Percentiles rank a stretch among this genome's conserved stretches.
Conservation (phyloP, 345 rosid genomes). For the Orychophragmus violaceus region DNA sequence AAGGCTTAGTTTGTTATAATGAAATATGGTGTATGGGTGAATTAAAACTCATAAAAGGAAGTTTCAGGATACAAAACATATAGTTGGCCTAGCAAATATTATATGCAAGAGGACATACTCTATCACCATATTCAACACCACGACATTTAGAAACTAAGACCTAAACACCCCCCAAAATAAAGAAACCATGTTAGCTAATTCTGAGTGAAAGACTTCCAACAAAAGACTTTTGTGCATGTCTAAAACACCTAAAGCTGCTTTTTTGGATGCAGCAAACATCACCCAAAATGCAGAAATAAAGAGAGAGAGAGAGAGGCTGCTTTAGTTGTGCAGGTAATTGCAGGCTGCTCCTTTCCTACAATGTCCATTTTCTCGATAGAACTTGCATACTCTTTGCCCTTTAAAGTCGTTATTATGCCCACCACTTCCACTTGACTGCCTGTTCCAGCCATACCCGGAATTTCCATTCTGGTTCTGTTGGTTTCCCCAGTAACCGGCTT, state of each 20-base stretch:
- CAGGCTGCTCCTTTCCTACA: constrained; percentile 73
- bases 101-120: constrained; percentile 14
- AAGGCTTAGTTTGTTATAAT: background rate
- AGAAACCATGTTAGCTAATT: background rate
- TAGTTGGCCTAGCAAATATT: constrained; percentile 20
- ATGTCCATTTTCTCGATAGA: constrained; percentile 47
- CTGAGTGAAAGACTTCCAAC: background rate
- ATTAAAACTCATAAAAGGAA: background rate
- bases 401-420: constrained; percentile 31
- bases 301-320: background rate
- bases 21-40: background rate
- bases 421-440: constrained; percentile 27
- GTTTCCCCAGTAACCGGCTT: constrained; percentile 39
- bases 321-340: constrained; percentile 54
- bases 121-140: constrained; percentile 6
- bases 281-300: background rate
- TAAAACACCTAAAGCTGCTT: background rate
- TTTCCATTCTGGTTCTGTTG: constrained; percentile 55
- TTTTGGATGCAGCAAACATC: background rate
- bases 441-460: constrained; percentile 47
- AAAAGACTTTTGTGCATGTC: background rate
- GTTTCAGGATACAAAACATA: constrained; percentile 3
- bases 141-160: background rate
- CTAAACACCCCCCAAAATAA: constrained; percentile 1
- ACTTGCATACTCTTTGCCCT: constrained; percentile 48